Percentiles rank a stretch among this genome's conserved stretches.
Evolutionary conservation across 2,329 filamentous ascomycete genomes (phyloP).

Genomic region (Monilinia aucupariae): DNA sequence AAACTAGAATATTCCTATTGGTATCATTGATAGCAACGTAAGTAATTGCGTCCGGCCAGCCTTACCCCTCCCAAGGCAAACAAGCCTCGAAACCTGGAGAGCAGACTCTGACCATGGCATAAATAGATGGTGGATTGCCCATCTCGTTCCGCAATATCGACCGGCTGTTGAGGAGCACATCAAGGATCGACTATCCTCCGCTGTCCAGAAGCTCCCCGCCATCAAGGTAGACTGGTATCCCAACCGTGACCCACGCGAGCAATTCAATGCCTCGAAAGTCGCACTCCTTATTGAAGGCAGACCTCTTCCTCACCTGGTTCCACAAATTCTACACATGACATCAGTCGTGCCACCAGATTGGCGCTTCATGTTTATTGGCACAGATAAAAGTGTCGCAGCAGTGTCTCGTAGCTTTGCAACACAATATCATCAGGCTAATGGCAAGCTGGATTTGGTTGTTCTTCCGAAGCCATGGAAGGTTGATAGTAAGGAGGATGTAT

Average conservation of each 20-base stretch:
- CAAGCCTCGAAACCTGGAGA: not conserved
- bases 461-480: constrained; percentile 24
- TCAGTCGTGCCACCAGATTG: constrained; percentile 52
- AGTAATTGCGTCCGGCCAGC: constrained; percentile 16
- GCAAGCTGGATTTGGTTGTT: constrained; percentile 37
- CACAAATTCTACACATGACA: constrained; percentile 52
- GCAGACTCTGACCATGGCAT: not conserved
- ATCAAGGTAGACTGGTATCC: constrained; percentile 34
- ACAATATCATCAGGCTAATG: constrained; percentile 45
- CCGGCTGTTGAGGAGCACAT: constrained; percentile 39
- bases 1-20: constrained; percentile 24
- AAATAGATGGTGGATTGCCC: constrained; percentile 44
- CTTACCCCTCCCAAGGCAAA: not conserved
- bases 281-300: constrained; percentile 53
- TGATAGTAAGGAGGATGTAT: constrained; percentile 45
- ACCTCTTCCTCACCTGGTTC: constrained; percentile 45
- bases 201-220: constrained; percentile 29
- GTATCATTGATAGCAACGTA: constrained; percentile 31
- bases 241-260: constrained; percentile 25
- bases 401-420: constrained; percentile 44
- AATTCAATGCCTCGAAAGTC: constrained; percentile 42
- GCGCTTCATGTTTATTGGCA: constrained; percentile 52
- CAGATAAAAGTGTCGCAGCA: constrained; percentile 40
- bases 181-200: constrained; percentile 26
- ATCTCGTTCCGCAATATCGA: constrained; percentile 41